These are phyloP conservation scores for Ophiostoma montium DNA, from an alignment of 2,329 filamentous ascomycete species.

Conservation along the genomic window DNA sequence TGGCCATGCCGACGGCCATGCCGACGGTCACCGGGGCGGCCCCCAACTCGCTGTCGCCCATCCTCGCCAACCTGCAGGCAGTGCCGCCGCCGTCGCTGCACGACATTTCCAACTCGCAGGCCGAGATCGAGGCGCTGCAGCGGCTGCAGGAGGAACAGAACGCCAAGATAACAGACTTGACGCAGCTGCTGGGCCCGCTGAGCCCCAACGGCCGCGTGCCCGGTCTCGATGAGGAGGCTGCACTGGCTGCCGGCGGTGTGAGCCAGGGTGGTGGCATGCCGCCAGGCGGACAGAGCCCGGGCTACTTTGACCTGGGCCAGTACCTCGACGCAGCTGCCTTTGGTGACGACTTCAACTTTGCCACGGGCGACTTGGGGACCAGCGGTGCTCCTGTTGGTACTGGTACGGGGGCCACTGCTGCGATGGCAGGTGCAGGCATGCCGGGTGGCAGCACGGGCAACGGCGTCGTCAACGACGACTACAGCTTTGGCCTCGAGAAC, in stretches of 20 bases:
- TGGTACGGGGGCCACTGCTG: background rate
- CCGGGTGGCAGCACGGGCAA: background rate
- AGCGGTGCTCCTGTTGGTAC: conserved; percentile 15
- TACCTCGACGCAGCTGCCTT: conserved; percentile 31
- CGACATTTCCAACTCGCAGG: conserved; percentile 52
- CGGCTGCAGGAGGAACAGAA: conserved; percentile 69
- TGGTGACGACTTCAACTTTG: conserved; percentile 36
- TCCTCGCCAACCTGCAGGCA: conserved; percentile 30
- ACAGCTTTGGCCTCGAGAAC: conserved; percentile 1
- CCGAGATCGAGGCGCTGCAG: conserved; percentile 66
- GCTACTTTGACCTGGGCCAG: conserved; percentile 34
- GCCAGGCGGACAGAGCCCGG: conserved; percentile 15
- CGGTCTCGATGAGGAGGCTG: conserved; percentile 38
- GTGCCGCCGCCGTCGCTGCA: conserved; percentile 43
- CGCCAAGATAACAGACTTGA: conserved; percentile 60
- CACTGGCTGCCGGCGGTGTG: conserved; percentile 1
- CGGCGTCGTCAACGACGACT: background rate
- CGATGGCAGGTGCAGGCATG: background rate
- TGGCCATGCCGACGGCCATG: background rate
- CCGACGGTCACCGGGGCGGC: conserved; percentile 5
- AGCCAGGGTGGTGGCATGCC: background rate
- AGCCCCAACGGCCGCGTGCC: conserved; percentile 70
- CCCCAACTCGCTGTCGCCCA: conserved; percentile 26
- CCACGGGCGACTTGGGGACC: conserved; percentile 19
- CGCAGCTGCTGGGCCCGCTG: conserved; percentile 60